Evolutionary conservation across 2,329 filamentous ascomycete species (phyloP).

Genomic region (Didymella arachidicola): DNA sequence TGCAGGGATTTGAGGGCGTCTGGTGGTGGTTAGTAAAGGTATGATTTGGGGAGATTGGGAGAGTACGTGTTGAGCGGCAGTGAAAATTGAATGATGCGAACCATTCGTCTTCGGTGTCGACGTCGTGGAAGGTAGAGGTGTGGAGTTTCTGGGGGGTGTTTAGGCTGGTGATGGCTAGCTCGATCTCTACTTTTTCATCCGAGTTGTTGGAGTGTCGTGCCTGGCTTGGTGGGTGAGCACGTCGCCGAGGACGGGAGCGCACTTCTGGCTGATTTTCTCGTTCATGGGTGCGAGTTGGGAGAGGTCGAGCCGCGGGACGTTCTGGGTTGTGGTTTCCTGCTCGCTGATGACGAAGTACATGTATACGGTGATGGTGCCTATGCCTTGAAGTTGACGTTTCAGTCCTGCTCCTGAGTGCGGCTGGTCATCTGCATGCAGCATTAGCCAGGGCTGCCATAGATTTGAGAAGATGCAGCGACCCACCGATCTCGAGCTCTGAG

Average conservation of each 20-base stretch:
- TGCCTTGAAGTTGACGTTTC: constrained; percentile 18
- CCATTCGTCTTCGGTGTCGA: constrained; percentile 7
- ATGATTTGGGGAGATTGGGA: background rate
- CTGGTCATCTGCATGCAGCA: background rate
- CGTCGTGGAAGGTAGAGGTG: constrained; percentile 8
- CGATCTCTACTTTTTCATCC: too few relatives aligned
- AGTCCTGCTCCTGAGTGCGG: constrained; percentile 1
- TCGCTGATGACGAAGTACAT: constrained; percentile 13
- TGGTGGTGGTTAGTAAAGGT: background rate
- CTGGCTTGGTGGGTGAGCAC: constrained; percentile 12
- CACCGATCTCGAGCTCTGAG: constrained; percentile 26
- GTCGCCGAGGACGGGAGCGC: constrained; percentile 19
- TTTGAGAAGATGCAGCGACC: background rate
- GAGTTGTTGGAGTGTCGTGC: background rate
- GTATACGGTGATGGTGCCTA: constrained; percentile 25
- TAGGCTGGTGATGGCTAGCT: constrained; percentile 9
- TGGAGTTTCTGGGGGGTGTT: constrained; percentile 5
- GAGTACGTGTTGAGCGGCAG: constrained; percentile 27
- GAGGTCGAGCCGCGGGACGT: constrained; percentile 31
- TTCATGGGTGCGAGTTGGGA: constrained; percentile 12
- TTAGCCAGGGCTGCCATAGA: background rate
- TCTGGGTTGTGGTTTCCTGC: background rate
- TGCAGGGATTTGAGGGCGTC: constrained; percentile 38
- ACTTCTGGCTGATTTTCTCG: constrained; percentile 30
- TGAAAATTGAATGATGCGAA: constrained; percentile 33